A percentile compares a stretch with the other conserved stretches of the same genome.
Conservation (phyloP, 2,329 filamentous ascomycete genomes). For the Coniella lustricola region DNA sequence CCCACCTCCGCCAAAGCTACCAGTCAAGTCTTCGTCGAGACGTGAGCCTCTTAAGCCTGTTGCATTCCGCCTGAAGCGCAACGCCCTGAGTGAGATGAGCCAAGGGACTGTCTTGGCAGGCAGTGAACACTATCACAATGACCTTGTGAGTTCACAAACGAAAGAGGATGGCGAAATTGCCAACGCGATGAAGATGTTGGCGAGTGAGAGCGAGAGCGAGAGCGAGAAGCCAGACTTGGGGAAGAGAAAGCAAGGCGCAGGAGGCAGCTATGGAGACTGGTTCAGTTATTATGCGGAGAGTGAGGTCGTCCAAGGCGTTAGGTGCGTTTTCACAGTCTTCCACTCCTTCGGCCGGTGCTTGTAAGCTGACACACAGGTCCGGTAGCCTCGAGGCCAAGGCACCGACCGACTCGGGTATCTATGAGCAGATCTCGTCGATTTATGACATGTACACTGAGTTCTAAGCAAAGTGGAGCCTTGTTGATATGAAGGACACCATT, state of each 20-base stretch:
- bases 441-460: constrained; percentile 14
- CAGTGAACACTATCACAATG: constrained; percentile 2
- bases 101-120: constrained; percentile 3
- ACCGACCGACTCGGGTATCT: not conserved
- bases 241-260: not conserved
- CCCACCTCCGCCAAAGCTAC: not conserved
- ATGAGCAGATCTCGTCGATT: constrained; percentile 12
- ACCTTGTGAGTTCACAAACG: not conserved
- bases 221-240: not conserved
- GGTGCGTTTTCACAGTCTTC: not conserved
- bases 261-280: constrained; percentile 6
- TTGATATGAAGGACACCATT: not conserved
- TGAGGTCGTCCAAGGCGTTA: not conserved
- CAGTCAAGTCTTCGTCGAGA: not conserved
- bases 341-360: not conserved
- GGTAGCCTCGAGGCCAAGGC: not conserved
- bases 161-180: not conserved
- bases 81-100: not conserved
- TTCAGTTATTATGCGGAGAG: constrained; percentile 8
- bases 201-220: not conserved
- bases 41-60: constrained; percentile 1
- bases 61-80: constrained; percentile 9
- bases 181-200: constrained; percentile 5
- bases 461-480: not conserved
- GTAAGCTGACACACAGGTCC: not conserved